Evolutionary conservation across 2,329 filamentous ascomycete genomes (phyloP).

Genomic region (Beauveria sp.): DNA sequence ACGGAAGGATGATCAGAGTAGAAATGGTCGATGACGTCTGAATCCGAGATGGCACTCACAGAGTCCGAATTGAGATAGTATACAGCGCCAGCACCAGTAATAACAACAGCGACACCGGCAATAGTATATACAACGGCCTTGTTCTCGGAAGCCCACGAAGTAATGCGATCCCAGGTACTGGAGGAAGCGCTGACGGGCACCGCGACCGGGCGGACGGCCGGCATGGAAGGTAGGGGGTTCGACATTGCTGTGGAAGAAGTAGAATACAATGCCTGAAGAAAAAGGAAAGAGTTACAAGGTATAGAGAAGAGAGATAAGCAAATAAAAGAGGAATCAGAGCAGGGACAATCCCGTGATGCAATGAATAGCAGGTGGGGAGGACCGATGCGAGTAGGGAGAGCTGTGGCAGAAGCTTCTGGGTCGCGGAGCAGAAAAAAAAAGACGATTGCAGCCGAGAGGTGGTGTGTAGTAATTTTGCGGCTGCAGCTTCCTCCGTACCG

Average conservation of each 20-base stretch:
- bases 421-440: slow-evolving; percentile 10
- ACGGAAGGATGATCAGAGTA: slow-evolving; percentile 10
- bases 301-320: not conserved
- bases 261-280: slow-evolving; percentile 15
- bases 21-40: slow-evolving; percentile 1
- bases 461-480: slow-evolving; percentile 7
- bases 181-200: slow-evolving; percentile 50
- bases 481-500: not conserved
- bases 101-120: slow-evolving; percentile 85
- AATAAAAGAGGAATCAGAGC: not conserved
- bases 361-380: slow-evolving; percentile 1
- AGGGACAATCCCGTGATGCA: slow-evolving; percentile 10
- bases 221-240: slow-evolving; percentile 41
- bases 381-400: slow-evolving; percentile 8
- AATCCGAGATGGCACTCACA: slow-evolving; percentile 32
- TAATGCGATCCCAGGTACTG: slow-evolving; percentile 81
- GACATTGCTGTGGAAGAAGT: slow-evolving; percentile 28
- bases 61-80: slow-evolving; percentile 71
- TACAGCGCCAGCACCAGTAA: slow-evolving; percentile 82
- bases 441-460: not conserved
- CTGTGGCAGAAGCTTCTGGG: slow-evolving; percentile 9
- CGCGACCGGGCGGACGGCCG: slow-evolving; percentile 33
- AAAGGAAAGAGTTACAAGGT: slow-evolving; percentile 18
- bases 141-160: slow-evolving; percentile 89
- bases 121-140: slow-evolving; percentile 95